Evolutionary conservation across 495 filamentous ascomycete species (phyloP), one percentile per base, ranked within the genome.

Genomic region (Saxispiralis lemnorum): DNA sequence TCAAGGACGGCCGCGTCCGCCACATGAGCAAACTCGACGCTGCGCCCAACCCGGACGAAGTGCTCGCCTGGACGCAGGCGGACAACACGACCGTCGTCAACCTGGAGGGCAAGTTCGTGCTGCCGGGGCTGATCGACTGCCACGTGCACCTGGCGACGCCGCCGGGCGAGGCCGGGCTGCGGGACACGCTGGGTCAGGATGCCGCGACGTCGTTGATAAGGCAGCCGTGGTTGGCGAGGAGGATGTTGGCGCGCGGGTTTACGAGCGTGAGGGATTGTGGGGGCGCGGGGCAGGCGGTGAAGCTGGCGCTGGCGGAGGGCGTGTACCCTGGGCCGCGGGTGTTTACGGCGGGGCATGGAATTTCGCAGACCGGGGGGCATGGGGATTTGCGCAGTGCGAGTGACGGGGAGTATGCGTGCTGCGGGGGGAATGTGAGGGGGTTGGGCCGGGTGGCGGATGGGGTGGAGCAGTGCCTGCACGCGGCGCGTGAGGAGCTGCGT

Each of bases 121-220:
- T 66, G 17, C 71, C 71, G 0, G 72, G 71, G 4, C 56, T 77
- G 2, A 72, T 75, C n/a, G 73, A 77, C 53, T 64, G 62, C 49
- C 73, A 76, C 46, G 70, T 75, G 6, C 73, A 76, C 39, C 56
- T 76, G 34, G 54, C 57, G 9, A 59, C 69, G 0, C 60, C 59
- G 0, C 66, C 67, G 0, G 65, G 67, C n/a, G 55, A 61, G 20
- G 42, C 47, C 28, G 43, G 53, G 18, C 45, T 58, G 9, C 44
- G 43, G 12, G 45, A 48, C 15, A 41, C 51, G 2, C 4, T 53
- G 30, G 38, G 42, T 28, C 43, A 48, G 38, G 46, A 53, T 28
- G 21, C 11, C 20, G 32, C 41, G 34, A 47, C 49, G 2, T 11
- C 17, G 6, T 24, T 51, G 19, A 28, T 71, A 16, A 56, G 67